Evolutionary conservation across 306 rosid species (phyloP).

Genomic region (Quercus glauca): DNA sequence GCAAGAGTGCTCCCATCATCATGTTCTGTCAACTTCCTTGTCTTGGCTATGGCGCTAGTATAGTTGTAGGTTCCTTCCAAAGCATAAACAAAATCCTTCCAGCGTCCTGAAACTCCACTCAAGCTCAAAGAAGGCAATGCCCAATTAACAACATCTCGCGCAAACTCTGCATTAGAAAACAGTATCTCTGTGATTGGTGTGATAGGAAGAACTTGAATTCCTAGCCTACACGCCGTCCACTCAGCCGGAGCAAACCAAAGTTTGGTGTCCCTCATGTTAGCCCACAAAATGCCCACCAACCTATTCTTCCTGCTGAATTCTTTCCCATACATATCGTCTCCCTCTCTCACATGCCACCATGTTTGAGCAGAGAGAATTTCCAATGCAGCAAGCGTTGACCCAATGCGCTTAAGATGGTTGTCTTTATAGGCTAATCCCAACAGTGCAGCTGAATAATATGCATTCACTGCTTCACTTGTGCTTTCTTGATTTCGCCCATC

Average conservation of each 20-base stretch:
- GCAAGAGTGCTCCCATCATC: slow-evolving; percentile 78
- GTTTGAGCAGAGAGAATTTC: slow-evolving; percentile 47
- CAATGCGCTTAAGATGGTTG: slow-evolving; percentile 41
- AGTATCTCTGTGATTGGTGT: slow-evolving; percentile 47
- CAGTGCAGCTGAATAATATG: slow-evolving; percentile 49
- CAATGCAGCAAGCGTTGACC: slow-evolving; percentile 39
- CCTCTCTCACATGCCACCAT: slow-evolving; percentile 55
- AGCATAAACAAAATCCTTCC: slow-evolving; percentile 80
- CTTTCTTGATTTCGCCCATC: slow-evolving; percentile 71
- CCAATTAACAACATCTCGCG: slow-evolving; percentile 73
- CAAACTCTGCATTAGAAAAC: slow-evolving; percentile 47
- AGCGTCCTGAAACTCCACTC: slow-evolving; percentile 65
- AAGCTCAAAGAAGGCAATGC: slow-evolving; percentile 63
- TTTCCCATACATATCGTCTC: slow-evolving; percentile 30
- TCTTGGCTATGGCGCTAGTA: slow-evolving; percentile 42
- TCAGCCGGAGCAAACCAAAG: slow-evolving; percentile 60
- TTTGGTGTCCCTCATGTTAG: slow-evolving; percentile 47
- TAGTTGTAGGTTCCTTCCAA: slow-evolving; percentile 64
- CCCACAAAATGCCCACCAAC: slow-evolving; percentile 50
- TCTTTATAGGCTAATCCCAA: slow-evolving; percentile 55
- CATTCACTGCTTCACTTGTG: slow-evolving; percentile 53
- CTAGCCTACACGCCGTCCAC: slow-evolving; percentile 53
- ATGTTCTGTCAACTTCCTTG: slow-evolving; percentile 46
- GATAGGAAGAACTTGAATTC: slow-evolving; percentile 46
- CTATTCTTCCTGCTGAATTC: slow-evolving; percentile 42